Base-by-base conservation (phyloP, 768 basidiomycete species). In the Lactarius akahatsu region DNA sequence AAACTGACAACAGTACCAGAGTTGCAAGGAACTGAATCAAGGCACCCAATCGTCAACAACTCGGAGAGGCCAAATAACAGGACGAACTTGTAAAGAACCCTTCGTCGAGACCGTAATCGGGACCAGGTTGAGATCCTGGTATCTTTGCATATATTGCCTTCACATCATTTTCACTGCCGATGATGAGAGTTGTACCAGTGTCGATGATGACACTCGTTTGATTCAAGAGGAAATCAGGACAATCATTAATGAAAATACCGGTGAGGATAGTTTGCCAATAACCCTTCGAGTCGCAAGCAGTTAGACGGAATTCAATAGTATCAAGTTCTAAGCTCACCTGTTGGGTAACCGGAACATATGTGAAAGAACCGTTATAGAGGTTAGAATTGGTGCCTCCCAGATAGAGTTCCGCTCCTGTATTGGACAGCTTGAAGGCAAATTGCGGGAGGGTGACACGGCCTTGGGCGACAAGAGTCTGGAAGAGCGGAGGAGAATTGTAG, bases 161-260 rank as follows among this genome's bases (percentile, higher is more conserved):
- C 10, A 71, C 62, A 50, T 57, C 38, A 3, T n/a, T 26, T 9
- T 63, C 4, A 61, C 62, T 59, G 9, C 66, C 72, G 45, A 71
- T 57, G 62, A 72, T 63, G 34, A 71, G 61, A 11, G 71, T 72
- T 4, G 72, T 72, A 23, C 72, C 70, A 73, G 41, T 63, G 62
- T 70, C 71, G 56, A 74, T 67, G 61, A 72, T 66, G 43, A 70
- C 59, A n/a, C 10, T 78, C 4, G 4, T 58, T 3, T 9, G 1
- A 16, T 2, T 36, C 20, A 26, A 28, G 20, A 20, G 41, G n/a
- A 28, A 38, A 38, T 38, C 40, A n/a, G n/a, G 32, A 41, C 9
- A 11, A 0, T 47, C 54, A 40, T 40, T 45, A 32, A 64, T 52
- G 18, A 28, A 54, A 43, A 69, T 23, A 20, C 23, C 30, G 28